These are phyloP conservation scores for Monoraphidium neglectum DNA, from an alignment of 139 green algal genomes.

Conservation along the genomic window DNA sequence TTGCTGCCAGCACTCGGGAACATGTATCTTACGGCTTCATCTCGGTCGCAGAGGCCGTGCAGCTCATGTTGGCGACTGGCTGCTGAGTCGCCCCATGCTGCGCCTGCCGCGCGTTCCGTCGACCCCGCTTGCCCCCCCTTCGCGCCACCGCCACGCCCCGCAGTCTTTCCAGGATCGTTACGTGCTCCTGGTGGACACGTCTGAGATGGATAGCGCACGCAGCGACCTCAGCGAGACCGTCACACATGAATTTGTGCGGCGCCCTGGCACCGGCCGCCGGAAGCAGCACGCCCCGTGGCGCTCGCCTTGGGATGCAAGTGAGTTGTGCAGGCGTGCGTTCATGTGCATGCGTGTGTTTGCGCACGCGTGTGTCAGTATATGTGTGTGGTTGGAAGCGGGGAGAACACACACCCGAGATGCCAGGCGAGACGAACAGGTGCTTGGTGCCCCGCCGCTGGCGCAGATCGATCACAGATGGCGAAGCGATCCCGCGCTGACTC, in stretches of 20 bases:
- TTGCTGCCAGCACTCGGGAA: neutral
- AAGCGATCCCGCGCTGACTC: neutral
- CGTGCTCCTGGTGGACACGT: neutral
- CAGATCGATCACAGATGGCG: neutral
- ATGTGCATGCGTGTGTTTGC: too few species aligned
- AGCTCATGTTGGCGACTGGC: neutral
- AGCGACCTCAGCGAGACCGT: slow-evolving; percentile 1
- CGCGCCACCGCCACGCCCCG: neutral
- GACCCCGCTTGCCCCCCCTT: neutral
- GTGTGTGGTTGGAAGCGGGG: too few species aligned
- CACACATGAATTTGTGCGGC: neutral
- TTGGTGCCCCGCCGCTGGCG: too few species aligned
- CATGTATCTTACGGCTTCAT: neutral
- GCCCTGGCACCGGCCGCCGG: neutral
- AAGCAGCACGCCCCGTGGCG: neutral
- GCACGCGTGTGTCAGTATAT: too few species aligned
- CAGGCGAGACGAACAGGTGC: too few species aligned
- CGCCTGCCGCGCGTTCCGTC: neutral
- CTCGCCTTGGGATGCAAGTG: slow-evolving; percentile 1
- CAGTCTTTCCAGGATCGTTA: neutral
- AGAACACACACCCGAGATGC: too few species aligned
- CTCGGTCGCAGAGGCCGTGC: neutral
- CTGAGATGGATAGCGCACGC: neutral
- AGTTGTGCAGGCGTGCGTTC: too few species aligned
- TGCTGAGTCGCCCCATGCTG: neutral